Evolutionary conservation across 2,329 filamentous ascomycete species (phyloP).

Genomic region (Aspergillus bombycis): DNA sequence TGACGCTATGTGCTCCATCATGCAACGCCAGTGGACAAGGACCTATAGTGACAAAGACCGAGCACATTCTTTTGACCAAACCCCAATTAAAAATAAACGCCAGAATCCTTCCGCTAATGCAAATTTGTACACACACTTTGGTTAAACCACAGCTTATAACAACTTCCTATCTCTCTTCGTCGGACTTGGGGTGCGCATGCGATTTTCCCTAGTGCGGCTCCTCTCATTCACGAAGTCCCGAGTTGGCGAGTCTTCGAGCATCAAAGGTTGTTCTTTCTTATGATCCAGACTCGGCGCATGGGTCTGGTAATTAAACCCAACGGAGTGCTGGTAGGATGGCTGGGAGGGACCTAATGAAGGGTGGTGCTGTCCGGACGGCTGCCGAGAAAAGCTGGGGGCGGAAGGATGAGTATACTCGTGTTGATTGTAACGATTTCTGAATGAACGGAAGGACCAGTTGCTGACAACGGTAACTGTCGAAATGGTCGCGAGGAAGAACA

Average conservation of each 20-base stretch:
- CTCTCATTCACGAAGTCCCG: conserved; percentile 37
- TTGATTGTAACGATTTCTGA: conserved; percentile 43
- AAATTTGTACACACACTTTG: conserved; percentile 3
- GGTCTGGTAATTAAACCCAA: conserved; percentile 29
- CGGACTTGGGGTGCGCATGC: conserved; percentile 43
- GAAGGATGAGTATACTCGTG: conserved; percentile 30
- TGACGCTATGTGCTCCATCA: background rate
- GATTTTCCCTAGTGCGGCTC: conserved; percentile 33
- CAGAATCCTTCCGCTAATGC: conserved; percentile 18
- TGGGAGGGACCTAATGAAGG: conserved; percentile 27
- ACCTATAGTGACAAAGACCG: background rate
- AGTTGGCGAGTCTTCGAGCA: conserved; percentile 34
- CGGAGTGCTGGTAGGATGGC: conserved; percentile 30
- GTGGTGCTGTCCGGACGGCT: conserved; percentile 27
- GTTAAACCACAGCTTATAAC: conserved; percentile 1
- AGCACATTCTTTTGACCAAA: background rate
- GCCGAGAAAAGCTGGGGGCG: conserved; percentile 26
- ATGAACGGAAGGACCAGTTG: conserved; percentile 63
- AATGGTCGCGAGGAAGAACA: conserved; percentile 41
- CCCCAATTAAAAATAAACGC: conserved; percentile 9
- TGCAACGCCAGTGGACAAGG: background rate
- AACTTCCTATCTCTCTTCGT: conserved; percentile 34
- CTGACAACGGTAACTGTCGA: conserved; percentile 59
- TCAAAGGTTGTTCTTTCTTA: conserved; percentile 32
- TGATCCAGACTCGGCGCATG: conserved; percentile 23